A percentile compares a stretch with the other conserved stretches of the same genome.
These are phyloP conservation scores for Candida methanosorbosa DNA, from an alignment of 805 yeast genomes.

Conservation along the genomic window DNA sequence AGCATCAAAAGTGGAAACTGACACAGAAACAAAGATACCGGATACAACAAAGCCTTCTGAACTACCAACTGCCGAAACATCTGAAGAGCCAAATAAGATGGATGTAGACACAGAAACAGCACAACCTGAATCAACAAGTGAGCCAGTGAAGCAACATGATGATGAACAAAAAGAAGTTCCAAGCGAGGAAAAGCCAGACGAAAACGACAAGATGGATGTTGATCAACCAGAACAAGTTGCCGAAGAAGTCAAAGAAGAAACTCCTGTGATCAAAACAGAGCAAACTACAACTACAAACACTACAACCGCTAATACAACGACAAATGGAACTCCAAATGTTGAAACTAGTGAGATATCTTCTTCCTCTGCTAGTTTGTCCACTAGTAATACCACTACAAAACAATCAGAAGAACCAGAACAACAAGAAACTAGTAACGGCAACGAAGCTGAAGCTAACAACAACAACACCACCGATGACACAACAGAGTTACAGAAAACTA, in stretches of 20 bases:
- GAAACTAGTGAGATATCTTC: not conserved
- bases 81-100: not conserved
- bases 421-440: not conserved
- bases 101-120: not conserved
- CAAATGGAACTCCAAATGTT: not conserved
- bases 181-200: constrained; percentile 1
- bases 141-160: not conserved
- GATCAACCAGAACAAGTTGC: constrained; percentile 1
- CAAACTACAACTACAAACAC: too few relatives aligned
- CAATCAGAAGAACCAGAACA: not conserved
- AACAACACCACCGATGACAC: too few relatives aligned
- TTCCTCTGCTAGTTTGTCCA: not conserved
- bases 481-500: constrained; percentile 4
- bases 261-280: too few relatives aligned
- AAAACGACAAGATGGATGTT: not conserved
- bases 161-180: not conserved
- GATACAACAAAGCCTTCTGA: not conserved
- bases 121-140: not conserved
- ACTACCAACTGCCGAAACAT: not conserved
- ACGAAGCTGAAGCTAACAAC: not conserved
- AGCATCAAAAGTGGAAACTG: constrained; percentile 1
- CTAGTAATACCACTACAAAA: not conserved
- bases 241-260: not conserved
- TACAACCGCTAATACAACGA: too few relatives aligned
- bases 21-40: not conserved